Evolutionary conservation across 2,329 filamentous ascomycete genomes (phyloP), one percentile per base, ranked within the genome.

Genomic region (Cercospora sp.): DNA sequence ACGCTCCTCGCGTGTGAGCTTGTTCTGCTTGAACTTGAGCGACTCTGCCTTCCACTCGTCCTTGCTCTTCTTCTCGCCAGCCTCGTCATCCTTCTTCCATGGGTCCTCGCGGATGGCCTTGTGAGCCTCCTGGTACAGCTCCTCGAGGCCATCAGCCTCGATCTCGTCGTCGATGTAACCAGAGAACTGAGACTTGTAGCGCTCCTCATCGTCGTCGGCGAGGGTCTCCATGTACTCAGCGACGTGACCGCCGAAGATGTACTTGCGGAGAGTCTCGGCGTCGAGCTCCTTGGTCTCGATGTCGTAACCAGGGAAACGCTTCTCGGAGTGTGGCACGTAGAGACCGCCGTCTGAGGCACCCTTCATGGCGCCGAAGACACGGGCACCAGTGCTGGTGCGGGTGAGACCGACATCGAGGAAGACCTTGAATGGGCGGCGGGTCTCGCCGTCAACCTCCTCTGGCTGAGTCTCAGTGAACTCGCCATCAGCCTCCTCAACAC

Each of bases 211-310:
- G 82, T 99, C 95, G 79, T 99, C 95, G 85, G 95, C 95, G 74
- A 99, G 92, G 69, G 91, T 95, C 91, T 99, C 95, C 95, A 99
- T 99, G 90, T 99, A 99, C 90, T 99, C 95, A 77, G 94, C 94
- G 74, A 99, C 92, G 89, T 99, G 95, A 72, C 95, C 94, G 81
- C 88, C 95, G 84, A 92, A 94, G 88, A 99, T 99, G 91, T 99
- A 99, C 88, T 94, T 96, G 89, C 94, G 93, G 81, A 99, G 92
- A 76, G 89, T 91, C 84, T 99, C 95, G 79, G 93, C 89, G 79
- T 99, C 95, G 79, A 99, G 92, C 89, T 98, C 94, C 91, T 99
- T 94, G 83, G 86, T 85, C 87, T 99, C 95, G 33, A 97, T 92
- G 83, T 99, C 95, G 90, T 87, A 99, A 79, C 95, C 95, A 79